Conservation (phyloP, 352 stramenopile species). For the Globisporangium cederbergense region DNA sequence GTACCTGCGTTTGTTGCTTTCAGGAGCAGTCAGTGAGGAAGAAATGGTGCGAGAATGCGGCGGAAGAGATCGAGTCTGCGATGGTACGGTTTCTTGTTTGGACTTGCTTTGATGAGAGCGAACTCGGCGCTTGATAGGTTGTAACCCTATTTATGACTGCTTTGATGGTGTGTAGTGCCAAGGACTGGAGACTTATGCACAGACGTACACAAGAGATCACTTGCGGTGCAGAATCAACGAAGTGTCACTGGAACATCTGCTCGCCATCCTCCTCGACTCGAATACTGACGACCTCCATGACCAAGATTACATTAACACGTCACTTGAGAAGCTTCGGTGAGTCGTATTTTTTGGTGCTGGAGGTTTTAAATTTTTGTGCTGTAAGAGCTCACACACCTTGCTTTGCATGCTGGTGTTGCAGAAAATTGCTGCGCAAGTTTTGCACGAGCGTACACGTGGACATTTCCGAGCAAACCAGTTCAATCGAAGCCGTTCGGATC, state of each 20-base stretch:
- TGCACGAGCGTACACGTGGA: constrained; percentile 6
- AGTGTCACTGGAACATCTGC: constrained; percentile 9
- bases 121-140: too few relatives aligned
- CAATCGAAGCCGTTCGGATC: constrained; percentile 13
- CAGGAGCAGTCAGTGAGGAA: constrained; percentile 6
- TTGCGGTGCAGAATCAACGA: constrained; percentile 2
- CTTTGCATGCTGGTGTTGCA: background rate
- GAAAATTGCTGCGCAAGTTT: constrained; percentile 7
- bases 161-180: constrained; percentile 1
- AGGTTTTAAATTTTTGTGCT: background rate
- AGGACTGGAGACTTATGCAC: background rate
- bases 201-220: background rate
- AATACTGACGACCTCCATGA: background rate
- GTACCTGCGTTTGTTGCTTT: background rate
- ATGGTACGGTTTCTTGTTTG: constrained; percentile 4
- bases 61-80: constrained; percentile 12
- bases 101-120: background rate
- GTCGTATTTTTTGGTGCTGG: background rate
- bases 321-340: constrained; percentile 12
- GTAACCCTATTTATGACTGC: too few relatives aligned
- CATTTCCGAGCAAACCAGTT: constrained; percentile 4
- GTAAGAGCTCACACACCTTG: background rate
- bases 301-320: background rate
- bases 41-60: constrained; percentile 14
- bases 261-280: constrained; percentile 8